Evolutionary conservation across 164 flowering plant genomes (phyloP), one percentile per base, ranked within the genome.

Genomic region (Nymphaea thermarum): DNA sequence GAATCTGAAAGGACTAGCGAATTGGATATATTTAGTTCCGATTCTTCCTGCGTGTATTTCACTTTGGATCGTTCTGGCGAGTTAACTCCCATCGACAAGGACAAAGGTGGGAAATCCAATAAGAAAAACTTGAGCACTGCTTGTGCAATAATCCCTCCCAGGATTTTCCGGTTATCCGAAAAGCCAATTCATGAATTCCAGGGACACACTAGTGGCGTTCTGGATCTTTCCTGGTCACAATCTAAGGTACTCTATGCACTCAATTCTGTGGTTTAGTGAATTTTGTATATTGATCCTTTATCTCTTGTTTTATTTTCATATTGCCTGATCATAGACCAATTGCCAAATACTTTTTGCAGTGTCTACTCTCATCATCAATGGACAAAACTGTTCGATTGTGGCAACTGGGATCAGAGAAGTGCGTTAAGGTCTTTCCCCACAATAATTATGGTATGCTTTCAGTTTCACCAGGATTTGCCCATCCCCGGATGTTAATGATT

Each of bases 381-480:
- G 98, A 94, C 72, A 85, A 83, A 73, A 91, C 97, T 42, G 95
- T 84, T 68, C 96, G 99, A 15, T 72, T 91, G 51, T 94, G 99
- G 99, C 77, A 57, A 82, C 83, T 94, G 60, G 98, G 98, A 66
- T 69, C 64, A 44, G 78, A 85, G 25, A 69, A 76, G 61, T 94
- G 98, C 82, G 82, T 85, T 68, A 62, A 79, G 71, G 80, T 85
- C 51, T 94, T 83, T 65, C 74, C 76, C 45, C 98, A 94, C 73
- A 85, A 74, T 69, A 81, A 91, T 75, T 94, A 86, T 68, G 98
- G 98, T 94, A 45, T 60, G 87, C 14, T 51, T 51, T 15, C 14
- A 51, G 57, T 51, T 51, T 15, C 14, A 7, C 64, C 7, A 17
- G 64, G 42, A 62, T 8, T 62, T 61, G 2, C 16, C 8, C 17